Base-by-base conservation (phyloP, 495 filamentous ascomycete genomes). In the Aspergillus heteromorphus region DNA sequence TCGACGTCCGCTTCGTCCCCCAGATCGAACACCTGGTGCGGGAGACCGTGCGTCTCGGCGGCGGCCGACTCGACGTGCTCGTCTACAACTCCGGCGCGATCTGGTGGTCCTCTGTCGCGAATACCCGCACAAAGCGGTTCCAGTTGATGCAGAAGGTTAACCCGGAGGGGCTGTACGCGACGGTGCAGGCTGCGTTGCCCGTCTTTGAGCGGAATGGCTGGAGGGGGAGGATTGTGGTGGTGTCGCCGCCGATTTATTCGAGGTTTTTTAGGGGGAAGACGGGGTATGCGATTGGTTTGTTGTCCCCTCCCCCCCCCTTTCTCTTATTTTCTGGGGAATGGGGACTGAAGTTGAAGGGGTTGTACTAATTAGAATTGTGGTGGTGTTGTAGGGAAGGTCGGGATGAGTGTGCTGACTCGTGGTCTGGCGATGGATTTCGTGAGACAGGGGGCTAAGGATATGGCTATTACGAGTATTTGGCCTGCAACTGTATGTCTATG, bases 61-160 rank as follows among this genome's bases (percentile, higher is more conserved):
- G 13, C 42, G 72, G 74, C 41, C 78, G 77, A 27, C 71, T 95
- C 6, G 87, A 93, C 63, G 83, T 86, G 0, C 67, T 93, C 2
- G 66, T 95, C 48, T 92, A 93, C 74, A 95, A 95, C 67, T 84
- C 86, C 0, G 89, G 90, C 20, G 89, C 90, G 0, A 92, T 95
- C 53, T 92, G 85, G 84, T 95, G 90, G 90, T 79, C 85, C 0
- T 81, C 86, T 30, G 81, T 95, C 2, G 79, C 82, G 43, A 76
- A 79, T 30, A 95, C 89, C 5, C 88, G 90, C 1, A 73, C 85
- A 60, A 88, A 87, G 67, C 79, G 89, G 7, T 95, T 90, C 72
- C 83, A 82, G 61, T 77, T 95, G 17, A 87, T 95, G 87, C 88
- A 93, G 67, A 74, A 78, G 19, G 83, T 95, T 55, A 95, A 95